These are phyloP conservation scores for Mrakia frigida DNA, from an alignment of 768 basidiomycete genomes.

Conservation along the genomic window DNA sequence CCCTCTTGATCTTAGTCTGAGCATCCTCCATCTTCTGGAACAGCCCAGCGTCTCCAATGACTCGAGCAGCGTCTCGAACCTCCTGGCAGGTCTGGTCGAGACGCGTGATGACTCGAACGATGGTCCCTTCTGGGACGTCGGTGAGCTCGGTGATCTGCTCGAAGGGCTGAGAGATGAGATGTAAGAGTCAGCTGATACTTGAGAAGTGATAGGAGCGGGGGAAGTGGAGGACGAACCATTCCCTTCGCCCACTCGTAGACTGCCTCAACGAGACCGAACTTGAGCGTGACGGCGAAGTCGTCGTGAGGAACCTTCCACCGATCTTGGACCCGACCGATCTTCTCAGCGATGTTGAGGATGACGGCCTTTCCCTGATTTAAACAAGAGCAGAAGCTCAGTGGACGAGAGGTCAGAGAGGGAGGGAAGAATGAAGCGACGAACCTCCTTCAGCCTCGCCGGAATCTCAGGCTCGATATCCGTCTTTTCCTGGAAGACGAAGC, in stretches of 20 bases:
- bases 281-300: slow-evolving; percentile 71
- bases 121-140: slow-evolving; percentile 92
- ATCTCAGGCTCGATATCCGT: slow-evolving; percentile 81
- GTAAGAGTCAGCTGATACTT: neutral
- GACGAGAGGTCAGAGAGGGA: no score
- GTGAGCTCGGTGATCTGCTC: slow-evolving; percentile 87
- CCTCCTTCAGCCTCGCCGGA: slow-evolving; percentile 47
- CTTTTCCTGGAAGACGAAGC: slow-evolving; percentile 98
- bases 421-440: no score
- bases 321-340: slow-evolving; percentile 75
- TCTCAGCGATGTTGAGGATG: slow-evolving; percentile 70
- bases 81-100: slow-evolving; percentile 96
- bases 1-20: slow-evolving; percentile 87
- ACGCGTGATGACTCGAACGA: slow-evolving; percentile 91
- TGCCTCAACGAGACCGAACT: slow-evolving; percentile 88
- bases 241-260: slow-evolving; percentile 99
- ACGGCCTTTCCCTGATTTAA: slow-evolving; percentile 69
- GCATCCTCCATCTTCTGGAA: slow-evolving; percentile 98
- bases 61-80: slow-evolving; percentile 91
- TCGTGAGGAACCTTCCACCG: slow-evolving; percentile 69
- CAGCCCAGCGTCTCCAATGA: slow-evolving; percentile 90
- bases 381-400: slow-evolving; percentile 43
- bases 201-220: neutral
- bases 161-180: slow-evolving; percentile 63
- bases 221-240: slow-evolving; percentile 58